Base-by-base conservation (phyloP, 306 rosid genomes). In the Ormosia semicastrata region DNA sequence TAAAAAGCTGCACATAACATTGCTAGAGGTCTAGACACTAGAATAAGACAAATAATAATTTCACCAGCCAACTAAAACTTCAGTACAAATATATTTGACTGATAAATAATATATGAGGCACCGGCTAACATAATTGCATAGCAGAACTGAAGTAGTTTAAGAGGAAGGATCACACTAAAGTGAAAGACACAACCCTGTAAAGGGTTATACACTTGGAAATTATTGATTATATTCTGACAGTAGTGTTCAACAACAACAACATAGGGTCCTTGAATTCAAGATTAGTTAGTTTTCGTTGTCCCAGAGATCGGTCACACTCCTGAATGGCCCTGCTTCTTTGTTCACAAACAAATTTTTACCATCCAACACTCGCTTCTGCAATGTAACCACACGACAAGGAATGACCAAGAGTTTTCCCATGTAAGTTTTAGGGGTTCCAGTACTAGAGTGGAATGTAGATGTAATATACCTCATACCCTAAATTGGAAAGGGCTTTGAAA, bases 291-390 rank as follows among this genome's bases (percentile, higher is more conserved):
- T 32, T 11, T 71, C 46, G 9, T 71, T 71, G 44, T 50, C 63
- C 76, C 46, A 71, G 2, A 71, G 8, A 71, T 71, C 63, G 50
- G 76, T 8, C 47, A 71, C 76, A 6, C 76, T 71, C 13, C 50
- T 67, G 77, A 44, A 66, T 43, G 78, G 84, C 24, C 84, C 78
- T 33, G 49, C 66, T 33, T 59, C 53, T 50, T 84, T 84, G 78
- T 67, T 67, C 69, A 79, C 78, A 47, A 78, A 66, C 40, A 57
- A 32, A 7, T 12, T 0, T 71, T 65, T 71, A 46, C 84, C 81
- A 66, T 73, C 81, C 67, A 83, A 15, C 14, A 53, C 80, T 34
- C 76, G 71, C 54, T 65, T 78, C 82, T 71, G 80, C 40, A 18
- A 46, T 8, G 2, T 1, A 15, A 44, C 15, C 36, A 66, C 24